A percentile compares a stretch with the other conserved stretches of the same genome.
Evolutionary conservation across 1,284 basidiomycete species (phyloP).

Genomic region (Apiotrichum porosum): DNA sequence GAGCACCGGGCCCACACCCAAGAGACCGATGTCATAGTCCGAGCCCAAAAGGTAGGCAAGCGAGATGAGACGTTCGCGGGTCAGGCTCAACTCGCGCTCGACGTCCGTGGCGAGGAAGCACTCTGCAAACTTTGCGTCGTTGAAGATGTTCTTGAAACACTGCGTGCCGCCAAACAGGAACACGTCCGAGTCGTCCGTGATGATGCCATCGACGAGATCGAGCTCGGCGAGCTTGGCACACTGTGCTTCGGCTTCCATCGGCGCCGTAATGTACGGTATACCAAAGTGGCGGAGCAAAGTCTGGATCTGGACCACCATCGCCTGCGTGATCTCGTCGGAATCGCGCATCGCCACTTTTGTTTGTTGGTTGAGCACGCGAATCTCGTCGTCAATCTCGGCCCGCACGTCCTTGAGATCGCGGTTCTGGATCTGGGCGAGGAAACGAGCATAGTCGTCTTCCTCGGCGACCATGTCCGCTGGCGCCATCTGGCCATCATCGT

Average conservation of each 20-base stretch:
- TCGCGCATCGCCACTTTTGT: conserved; percentile 84
- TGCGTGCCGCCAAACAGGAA: conserved; percentile 92
- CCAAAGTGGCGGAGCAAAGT: conserved; percentile 88
- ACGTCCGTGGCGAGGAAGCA: conserved; percentile 85
- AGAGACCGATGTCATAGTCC: conserved; percentile 95
- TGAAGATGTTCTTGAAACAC: conserved; percentile 99
- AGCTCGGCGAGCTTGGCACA: conserved; percentile 86
- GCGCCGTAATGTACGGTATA: conserved; percentile 96
- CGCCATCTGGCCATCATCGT: conserved; percentile 61
- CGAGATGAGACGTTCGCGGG: conserved; percentile 77
- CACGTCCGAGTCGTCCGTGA: conserved; percentile 98
- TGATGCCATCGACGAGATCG: conserved; percentile 89
- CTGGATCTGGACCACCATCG: conserved; percentile 96
- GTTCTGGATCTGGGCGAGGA: conserved; percentile 83
- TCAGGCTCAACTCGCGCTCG: conserved; percentile 79
- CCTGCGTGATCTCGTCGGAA: conserved; percentile 88
- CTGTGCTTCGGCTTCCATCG: conserved; percentile 99
- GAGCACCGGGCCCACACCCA: conserved; percentile 89
- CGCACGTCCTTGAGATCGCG: conserved; percentile 73
- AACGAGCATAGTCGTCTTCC: conserved; percentile 84
- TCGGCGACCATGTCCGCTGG: conserved; percentile 64
- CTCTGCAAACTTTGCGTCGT: conserved; percentile 96
- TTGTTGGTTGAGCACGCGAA: conserved; percentile 72
- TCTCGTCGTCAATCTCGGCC: conserved; percentile 87
- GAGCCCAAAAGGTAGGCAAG: conserved; percentile 92